phyloP scores from a whole-genome alignment of 768 basidiomycete genomes.

The Boletus rubescentipes region DNA sequence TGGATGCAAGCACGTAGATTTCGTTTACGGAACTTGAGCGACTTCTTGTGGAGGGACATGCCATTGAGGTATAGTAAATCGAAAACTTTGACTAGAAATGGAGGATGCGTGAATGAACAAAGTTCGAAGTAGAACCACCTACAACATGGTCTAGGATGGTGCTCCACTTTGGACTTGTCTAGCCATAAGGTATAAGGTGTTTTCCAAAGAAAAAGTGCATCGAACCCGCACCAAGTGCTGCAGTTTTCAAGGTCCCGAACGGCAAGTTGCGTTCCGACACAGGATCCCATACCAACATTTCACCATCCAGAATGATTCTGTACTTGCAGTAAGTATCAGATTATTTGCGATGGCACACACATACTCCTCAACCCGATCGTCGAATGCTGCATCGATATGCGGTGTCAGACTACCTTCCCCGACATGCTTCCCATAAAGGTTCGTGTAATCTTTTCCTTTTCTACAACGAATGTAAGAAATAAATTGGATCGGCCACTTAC shows the following conservation, averaged over 20 bases:
- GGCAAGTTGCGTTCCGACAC: slow-evolving; percentile 83
- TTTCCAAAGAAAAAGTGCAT: neutral
- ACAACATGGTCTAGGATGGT: slow-evolving; percentile 91
- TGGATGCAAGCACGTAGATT: slow-evolving; percentile 69
- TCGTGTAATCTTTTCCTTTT: slow-evolving; percentile 89
- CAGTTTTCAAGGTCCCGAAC: slow-evolving; percentile 92
- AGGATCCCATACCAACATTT: slow-evolving; percentile 99
- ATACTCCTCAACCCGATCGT: slow-evolving; percentile 76
- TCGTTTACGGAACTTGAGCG: slow-evolving; percentile 74
- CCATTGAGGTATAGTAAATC: slow-evolving; percentile 90
- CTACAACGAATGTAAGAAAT: slow-evolving; percentile 37
- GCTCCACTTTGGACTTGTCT: slow-evolving; percentile 72
- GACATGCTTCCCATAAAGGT: slow-evolving; percentile 85
- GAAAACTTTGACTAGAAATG: slow-evolving; percentile 88
- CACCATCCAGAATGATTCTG: slow-evolving; percentile 94
- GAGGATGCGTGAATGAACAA: neutral
- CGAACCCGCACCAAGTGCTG: slow-evolving; percentile 67
- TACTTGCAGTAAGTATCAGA: slow-evolving; percentile 5
- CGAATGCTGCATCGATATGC: slow-evolving; percentile 74
- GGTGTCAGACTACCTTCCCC: slow-evolving; percentile 88
- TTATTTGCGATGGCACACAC: slow-evolving; percentile 24
- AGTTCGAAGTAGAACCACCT: slow-evolving; percentile 29
- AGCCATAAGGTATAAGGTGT: neutral
- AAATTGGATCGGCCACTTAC: neutral
- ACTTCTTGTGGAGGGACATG: slow-evolving; percentile 69